Base-by-base conservation (phyloP, 768 basidiomycete species). In the Panaeolus cyanescens region DNA sequence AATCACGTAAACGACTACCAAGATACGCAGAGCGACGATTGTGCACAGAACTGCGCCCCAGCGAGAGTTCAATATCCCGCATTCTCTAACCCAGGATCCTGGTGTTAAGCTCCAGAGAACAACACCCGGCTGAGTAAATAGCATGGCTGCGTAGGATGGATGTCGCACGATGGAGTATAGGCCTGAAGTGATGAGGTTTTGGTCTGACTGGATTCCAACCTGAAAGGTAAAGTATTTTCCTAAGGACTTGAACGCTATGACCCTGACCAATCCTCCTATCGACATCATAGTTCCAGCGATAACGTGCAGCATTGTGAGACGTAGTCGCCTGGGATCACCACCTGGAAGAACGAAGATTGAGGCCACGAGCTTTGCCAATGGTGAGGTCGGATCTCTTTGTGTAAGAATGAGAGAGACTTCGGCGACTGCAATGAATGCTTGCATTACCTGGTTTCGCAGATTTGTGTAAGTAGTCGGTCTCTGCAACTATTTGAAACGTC, bases 41-140 rank as follows among this genome's bases (percentile, higher is more conserved):
- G 31, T 64, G 36, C 3, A 72, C 0, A 72, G 25, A 1, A 62
- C 59, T 56, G 70, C 66, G 6, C 81, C 80, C 2, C 71, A 9
- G 9, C 31, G 53, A 0, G 75, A 75, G 5, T 70, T 59, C 32
- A 79, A 63, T 2, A 75, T 65, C 6, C 56, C 56, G 12, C 34
- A 57, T 30, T 57, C 56, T 28, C 56, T 17, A 9, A 36, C 32
- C 56, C 56, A 57, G 6, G 56, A 57, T 9, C 56, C 56, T 1
- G 33, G 10, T 8, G 56, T 10, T n/a, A 4, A 12, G 13, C 15
- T 39, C 17, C 28, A 57, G 6, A 57, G n/a, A 10, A 34, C 13
- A 8, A 30, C 17, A 9, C 56, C 56, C 2, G 56, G 28, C 3
- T 37, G 17, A 10, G 56, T 39, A 5, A 57, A 20, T 20, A 57